Evolutionary conservation across 2,329 filamentous ascomycete species (phyloP), one percentile per base, ranked within the genome.

Genomic region (Hypoxylon sp.): DNA sequence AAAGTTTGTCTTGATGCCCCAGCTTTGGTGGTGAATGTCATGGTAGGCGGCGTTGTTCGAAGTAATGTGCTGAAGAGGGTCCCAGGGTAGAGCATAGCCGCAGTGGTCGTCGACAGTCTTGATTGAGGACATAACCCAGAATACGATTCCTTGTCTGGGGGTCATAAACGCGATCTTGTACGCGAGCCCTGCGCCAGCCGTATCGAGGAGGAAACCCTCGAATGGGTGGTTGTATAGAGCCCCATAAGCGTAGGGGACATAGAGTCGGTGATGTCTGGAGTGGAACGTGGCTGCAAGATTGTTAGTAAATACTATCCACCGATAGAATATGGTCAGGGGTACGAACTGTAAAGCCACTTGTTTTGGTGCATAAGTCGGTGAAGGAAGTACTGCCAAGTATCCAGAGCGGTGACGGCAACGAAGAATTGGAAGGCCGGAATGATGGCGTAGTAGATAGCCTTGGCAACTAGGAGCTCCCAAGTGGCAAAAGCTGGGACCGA

Each of bases 71-170:
- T 98, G 94, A 59, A 98, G 85, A 1, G 95, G 95, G 80, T 99
- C 96, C 89, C 92, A 98, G 1, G 96, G 96, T 69, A 99, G 91
- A n/a, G 90, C 86, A 78, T 98, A 99, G 71, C 96, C 96, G 80
- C 95, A 98, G 83, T 99, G 96, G 78, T 99, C 96, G 77, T 98
- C 94, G 26, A 98, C 94, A 0, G 96, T 98, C 85, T 99, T 99
- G 84, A 98, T 90, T 6, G 93, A 97, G 33, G 92, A 95, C 79
- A 90, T 87, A 55, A 91, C 91, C 81, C 97, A 98, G 84, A 98
- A 98, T 80, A 89, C 88, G 84, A 97, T 94, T 74, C 91, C 92
- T 80, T 97, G 93, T 59, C 94, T 90, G 53, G 91, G 86, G n/a
- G 90, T 94, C 92, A 98, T 92, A 67, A 91, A 87, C 0, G 93